phyloP scores from a whole-genome alignment of 2,329 filamentous ascomycete genomes.

The Alternaria gansuensis region DNA sequence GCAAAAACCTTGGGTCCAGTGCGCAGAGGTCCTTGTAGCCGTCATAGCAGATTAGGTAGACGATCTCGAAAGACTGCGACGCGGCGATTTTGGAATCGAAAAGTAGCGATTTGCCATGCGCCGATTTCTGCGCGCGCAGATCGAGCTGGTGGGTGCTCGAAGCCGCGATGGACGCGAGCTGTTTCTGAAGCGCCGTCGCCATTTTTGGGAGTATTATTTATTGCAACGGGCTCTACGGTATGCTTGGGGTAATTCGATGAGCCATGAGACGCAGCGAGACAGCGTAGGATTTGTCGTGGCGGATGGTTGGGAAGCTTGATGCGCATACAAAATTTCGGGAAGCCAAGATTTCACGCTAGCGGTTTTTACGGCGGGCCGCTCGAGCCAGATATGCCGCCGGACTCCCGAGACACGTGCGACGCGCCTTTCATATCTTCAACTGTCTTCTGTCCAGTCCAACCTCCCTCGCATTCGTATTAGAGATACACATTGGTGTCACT shows the following conservation, averaged over 20 bases:
- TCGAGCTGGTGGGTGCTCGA: conserved; percentile 91
- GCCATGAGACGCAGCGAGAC: conserved; percentile 40
- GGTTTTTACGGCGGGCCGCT: conserved; percentile 25
- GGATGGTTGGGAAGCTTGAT: conserved; percentile 16
- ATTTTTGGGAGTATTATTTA: conserved; percentile 57
- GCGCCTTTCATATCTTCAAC: conserved; percentile 19
- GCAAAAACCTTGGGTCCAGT: conserved; percentile 79
- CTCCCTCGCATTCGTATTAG: not conserved
- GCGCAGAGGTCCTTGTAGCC: conserved; percentile 92
- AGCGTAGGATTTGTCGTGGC: conserved; percentile 34
- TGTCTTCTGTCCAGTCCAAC: not conserved
- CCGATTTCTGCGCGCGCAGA: conserved; percentile 88
- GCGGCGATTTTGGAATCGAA: conserved; percentile 87
- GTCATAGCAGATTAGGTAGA: conserved; percentile 86
- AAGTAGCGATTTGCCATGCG: conserved; percentile 93
- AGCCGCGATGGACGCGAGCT: conserved; percentile 90
- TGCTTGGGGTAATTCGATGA: conserved; percentile 8
- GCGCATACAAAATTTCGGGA: conserved; percentile 31
- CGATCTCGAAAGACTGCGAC: conserved; percentile 86
- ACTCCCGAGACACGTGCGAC: conserved; percentile 24
- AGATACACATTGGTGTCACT: not conserved
- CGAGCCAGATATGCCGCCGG: conserved; percentile 15
- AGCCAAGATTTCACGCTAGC: conserved; percentile 36
- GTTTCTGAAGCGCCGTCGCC: conserved; percentile 84
- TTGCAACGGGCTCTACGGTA: conserved; percentile 3